phyloP scores from a whole-genome alignment of 192 early-diverging fungal species.

The Neocallimastix lanati region DNA sequence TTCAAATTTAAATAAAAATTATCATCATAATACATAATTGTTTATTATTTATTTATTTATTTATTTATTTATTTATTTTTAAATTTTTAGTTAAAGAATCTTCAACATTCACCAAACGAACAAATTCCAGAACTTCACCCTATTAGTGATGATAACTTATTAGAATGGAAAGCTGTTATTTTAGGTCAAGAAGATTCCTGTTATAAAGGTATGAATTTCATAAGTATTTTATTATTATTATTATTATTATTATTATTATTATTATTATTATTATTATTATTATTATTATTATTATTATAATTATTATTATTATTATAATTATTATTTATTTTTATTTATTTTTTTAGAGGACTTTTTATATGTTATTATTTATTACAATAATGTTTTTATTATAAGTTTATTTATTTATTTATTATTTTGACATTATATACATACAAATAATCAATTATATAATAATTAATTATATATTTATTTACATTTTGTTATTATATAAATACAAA shows the following conservation, averaged over 20 bases:
- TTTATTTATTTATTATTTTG: too few relatives aligned
- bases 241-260: not conserved
- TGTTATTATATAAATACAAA: too few relatives aligned
- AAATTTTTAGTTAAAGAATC: not conserved
- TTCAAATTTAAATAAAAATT: too few relatives aligned
- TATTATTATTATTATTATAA: not conserved
- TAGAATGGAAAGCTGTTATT: conserved; percentile 50
- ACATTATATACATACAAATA: too few relatives aligned
- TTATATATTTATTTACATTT: too few relatives aligned
- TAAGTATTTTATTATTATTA: not conserved
- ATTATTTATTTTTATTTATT: too few relatives aligned
- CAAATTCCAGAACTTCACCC: conserved; percentile 29
- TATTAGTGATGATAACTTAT: conserved; percentile 41
- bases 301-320: not conserved
- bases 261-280: not conserved
- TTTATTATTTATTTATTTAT: too few relatives aligned
- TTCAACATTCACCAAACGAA: not conserved
- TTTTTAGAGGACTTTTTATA: too few relatives aligned
- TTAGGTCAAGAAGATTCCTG: conserved; percentile 40
- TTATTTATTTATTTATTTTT: not conserved
- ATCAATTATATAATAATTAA: too few relatives aligned
- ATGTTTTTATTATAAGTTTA: too few relatives aligned
- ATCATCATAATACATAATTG: too few relatives aligned
- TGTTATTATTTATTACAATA: too few relatives aligned
- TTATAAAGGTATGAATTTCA: conserved; percentile 44